A percentile compares a stretch with the other conserved stretches of the same genome.
Evolutionary conservation across 768 basidiomycete species (phyloP).

Genomic region (Boletus rufocinnamomeus): DNA sequence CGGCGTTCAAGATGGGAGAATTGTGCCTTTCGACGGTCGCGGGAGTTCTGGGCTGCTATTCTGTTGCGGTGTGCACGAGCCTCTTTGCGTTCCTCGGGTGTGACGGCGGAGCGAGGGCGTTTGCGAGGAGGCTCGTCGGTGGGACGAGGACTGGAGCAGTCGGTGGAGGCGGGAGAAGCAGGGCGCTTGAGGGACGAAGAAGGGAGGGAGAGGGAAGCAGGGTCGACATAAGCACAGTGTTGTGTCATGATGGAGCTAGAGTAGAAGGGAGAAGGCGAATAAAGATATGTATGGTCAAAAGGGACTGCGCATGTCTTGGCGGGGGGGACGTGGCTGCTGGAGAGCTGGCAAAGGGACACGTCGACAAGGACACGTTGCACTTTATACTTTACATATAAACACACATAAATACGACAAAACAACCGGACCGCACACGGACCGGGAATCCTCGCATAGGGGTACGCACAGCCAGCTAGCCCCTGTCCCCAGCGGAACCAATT

Average conservation of each 20-base stretch:
- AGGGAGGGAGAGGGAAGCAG: conserved; percentile 41
- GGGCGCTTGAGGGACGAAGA: conserved; percentile 34
- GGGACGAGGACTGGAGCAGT: conserved; percentile 8
- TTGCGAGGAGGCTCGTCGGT: conserved; percentile 64
- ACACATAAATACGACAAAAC: conserved; percentile 22
- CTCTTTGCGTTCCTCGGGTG: conserved; percentile 80
- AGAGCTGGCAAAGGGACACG: conserved; percentile 26
- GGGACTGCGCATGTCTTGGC: conserved; percentile 13
- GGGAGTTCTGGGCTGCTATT: conserved; percentile 91
- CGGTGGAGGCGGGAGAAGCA: conserved; percentile 30
- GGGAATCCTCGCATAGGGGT: not conserved
- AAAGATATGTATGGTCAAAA: conserved; percentile 27
- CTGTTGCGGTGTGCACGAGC: conserved; percentile 90
- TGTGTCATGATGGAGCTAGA: conserved; percentile 26
- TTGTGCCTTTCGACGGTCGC: conserved; percentile 88
- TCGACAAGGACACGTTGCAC: conserved; percentile 31
- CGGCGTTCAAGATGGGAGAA: conserved; percentile 66
- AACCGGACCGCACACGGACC: not conserved
- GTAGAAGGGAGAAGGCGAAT: conserved; percentile 11
- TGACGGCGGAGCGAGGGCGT: conserved; percentile 62
- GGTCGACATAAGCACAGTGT: conserved; percentile 38
- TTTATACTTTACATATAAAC: conserved; percentile 31
- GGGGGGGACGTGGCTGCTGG: conserved; percentile 24
- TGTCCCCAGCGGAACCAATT: not conserved
- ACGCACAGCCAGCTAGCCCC: not conserved